phyloP scores from a whole-genome alignment of 805 yeast species.

The Pichia insulana region DNA sequence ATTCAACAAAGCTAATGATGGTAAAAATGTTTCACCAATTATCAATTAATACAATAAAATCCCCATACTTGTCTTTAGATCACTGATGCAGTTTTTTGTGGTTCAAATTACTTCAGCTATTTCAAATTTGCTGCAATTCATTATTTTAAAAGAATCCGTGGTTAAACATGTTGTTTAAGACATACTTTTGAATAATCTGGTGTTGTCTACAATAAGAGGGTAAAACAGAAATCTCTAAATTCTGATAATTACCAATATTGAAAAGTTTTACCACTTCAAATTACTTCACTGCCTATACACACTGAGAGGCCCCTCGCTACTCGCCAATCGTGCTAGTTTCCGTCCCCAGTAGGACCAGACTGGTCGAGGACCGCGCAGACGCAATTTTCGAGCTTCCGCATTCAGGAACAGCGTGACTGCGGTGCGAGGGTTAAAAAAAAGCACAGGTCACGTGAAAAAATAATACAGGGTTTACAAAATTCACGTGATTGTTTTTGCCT shows the following conservation, averaged over 20 bases:
- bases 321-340: not conserved
- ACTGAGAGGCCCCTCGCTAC: not conserved
- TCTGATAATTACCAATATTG: not conserved
- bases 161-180: not conserved
- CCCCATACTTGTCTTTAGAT: too few species aligned
- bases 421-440: slow-evolving; percentile 3
- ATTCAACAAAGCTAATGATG: too few species aligned
- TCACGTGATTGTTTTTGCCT: not conserved
- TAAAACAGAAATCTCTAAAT: not conserved
- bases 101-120: too few species aligned
- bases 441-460: too few species aligned
- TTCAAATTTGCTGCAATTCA: not conserved
- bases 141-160: not conserved
- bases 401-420: not conserved
- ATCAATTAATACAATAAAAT: too few species aligned
- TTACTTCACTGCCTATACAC: not conserved
- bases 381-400: not conserved
- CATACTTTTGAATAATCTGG: slow-evolving; percentile 13
- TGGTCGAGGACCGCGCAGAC: not conserved
- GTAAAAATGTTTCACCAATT: too few species aligned
- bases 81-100: too few species aligned
- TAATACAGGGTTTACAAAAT: too few species aligned
- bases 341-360: not conserved
- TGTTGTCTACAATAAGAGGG: slow-evolving; percentile 4
- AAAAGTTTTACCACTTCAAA: slow-evolving; percentile 1